Evolutionary conservation across 306 rosid genomes (phyloP).

Genomic region (Pyrus betulifolia): DNA sequence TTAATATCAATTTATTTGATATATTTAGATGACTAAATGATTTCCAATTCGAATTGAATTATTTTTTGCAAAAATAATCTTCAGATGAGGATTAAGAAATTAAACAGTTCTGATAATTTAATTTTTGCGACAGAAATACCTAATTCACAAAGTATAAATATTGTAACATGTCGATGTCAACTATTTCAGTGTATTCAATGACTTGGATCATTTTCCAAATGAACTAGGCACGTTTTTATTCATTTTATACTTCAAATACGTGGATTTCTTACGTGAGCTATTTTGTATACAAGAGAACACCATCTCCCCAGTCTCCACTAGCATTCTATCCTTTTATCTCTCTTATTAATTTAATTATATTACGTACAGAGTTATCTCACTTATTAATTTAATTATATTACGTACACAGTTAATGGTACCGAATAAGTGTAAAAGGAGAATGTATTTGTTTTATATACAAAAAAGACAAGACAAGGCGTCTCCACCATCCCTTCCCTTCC

Average conservation of each 20-base stretch:
- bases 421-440: neutral
- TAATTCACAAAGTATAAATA: too few relatives aligned
- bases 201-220: too few relatives aligned
- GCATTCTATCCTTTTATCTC: neutral
- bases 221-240: too few relatives aligned
- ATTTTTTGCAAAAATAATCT: too few relatives aligned
- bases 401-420: neutral
- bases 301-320: neutral
- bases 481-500: neutral
- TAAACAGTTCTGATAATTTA: too few relatives aligned
- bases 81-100: accelerated
- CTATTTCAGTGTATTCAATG: too few relatives aligned
- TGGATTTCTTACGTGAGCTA: neutral
- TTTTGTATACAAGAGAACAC: neutral
- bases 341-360: neutral
- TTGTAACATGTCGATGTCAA: too few relatives aligned
- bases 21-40: too few relatives aligned
- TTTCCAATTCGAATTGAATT: too few relatives aligned
- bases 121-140: too few relatives aligned
- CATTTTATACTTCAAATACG: too few relatives aligned
- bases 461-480: neutral
- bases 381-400: neutral
- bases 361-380: neutral
- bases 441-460: neutral
- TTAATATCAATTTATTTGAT: too few relatives aligned